Evolutionary conservation across 108 stramenopile species (phyloP).

Genomic region (Mayamaea pseudoterrestris): DNA sequence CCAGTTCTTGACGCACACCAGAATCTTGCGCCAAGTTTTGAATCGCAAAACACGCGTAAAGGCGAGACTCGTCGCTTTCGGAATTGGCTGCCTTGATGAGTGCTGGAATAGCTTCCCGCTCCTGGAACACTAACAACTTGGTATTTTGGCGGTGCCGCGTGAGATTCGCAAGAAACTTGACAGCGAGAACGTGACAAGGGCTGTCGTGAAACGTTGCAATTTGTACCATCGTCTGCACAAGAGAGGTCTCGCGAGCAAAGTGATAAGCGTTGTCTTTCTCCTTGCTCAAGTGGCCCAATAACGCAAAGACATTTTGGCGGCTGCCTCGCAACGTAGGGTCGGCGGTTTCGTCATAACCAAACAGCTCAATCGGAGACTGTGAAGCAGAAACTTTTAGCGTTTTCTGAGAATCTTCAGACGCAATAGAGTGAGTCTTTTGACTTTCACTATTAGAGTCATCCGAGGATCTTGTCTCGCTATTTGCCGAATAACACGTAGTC

Average conservation of each 20-base stretch:
- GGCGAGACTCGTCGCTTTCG: constrained; percentile 29
- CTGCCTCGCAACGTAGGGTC: constrained; percentile 12
- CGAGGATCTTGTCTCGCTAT: background rate
- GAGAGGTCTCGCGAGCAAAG: constrained; percentile 27
- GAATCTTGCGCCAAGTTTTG: constrained; percentile 74
- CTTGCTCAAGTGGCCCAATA: constrained; percentile 52
- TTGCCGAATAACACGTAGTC: background rate
- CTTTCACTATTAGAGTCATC: no score
- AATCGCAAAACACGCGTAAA: constrained; percentile 54
- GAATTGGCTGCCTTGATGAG: constrained; percentile 50
- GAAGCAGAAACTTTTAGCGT: background rate
- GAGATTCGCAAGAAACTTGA: constrained; percentile 50
- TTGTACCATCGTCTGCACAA: constrained; percentile 33
- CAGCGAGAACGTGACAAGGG: constrained; percentile 47
- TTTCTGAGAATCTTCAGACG: background rate
- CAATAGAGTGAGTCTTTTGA: no score
- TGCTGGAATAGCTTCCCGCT: constrained; percentile 32
- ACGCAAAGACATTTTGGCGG: constrained; percentile 53
- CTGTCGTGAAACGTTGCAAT: constrained; percentile 48
- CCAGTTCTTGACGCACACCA: constrained; percentile 55
- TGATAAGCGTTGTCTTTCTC: constrained; percentile 68
- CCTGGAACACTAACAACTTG: constrained; percentile 50
- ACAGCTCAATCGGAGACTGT: background rate
- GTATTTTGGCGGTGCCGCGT: constrained; percentile 65
- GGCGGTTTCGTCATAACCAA: constrained; percentile 2